Evolutionary conservation across 306 rosid species (phyloP).

Genomic region (Abrus precatorius): DNA sequence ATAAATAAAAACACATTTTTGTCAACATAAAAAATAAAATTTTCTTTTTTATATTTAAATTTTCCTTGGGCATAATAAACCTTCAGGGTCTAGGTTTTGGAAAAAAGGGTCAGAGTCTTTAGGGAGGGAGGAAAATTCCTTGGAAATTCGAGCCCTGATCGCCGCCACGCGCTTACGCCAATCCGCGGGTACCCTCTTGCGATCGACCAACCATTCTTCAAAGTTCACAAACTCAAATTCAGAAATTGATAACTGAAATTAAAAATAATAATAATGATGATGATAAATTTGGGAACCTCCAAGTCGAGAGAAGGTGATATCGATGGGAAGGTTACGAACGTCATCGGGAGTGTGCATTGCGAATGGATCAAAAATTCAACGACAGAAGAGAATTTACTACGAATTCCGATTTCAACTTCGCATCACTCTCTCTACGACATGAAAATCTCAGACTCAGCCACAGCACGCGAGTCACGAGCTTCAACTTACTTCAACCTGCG

Average conservation of each 20-base stretch:
- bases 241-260: constrained; percentile 7
- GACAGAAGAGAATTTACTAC: neutral
- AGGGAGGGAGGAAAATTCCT: constrained; percentile 80
- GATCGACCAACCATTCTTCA: constrained; percentile 94
- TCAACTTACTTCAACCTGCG: too few relatives aligned
- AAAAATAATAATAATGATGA: neutral
- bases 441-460: too few relatives aligned
- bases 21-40: neutral
- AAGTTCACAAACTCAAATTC: constrained; percentile 37
- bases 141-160: constrained; percentile 73
- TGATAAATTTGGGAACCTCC: constrained; percentile 64
- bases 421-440: too few relatives aligned
- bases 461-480: too few relatives aligned
- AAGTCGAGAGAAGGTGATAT: constrained; percentile 93
- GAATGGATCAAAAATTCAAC: neutral
- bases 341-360: constrained; percentile 75
- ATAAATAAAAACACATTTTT: neutral
- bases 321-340: constrained; percentile 84
- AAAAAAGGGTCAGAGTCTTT: constrained; percentile 79
- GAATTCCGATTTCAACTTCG: constrained; percentile 23
- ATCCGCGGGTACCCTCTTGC: constrained; percentile 86
- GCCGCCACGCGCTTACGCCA: constrained; percentile 88
- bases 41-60: neutral
- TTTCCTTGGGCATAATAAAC: constrained; percentile 45
- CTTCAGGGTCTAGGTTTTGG: constrained; percentile 78